Evolutionary conservation across 768 basidiomycete genomes (phyloP).

Genomic region (Mycena metata): DNA sequence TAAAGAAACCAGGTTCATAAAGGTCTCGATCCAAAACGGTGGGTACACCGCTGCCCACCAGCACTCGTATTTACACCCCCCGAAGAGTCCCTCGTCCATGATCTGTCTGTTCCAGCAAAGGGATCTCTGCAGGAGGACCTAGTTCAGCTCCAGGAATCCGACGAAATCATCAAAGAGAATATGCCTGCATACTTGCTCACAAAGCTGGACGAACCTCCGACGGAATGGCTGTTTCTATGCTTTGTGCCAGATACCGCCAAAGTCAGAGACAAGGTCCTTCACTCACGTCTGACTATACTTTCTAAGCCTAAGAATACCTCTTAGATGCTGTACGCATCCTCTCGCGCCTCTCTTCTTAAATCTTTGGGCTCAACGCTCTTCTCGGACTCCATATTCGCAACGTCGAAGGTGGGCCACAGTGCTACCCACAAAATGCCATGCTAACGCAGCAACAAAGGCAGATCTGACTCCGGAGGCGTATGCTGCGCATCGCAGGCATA

Average conservation of each 20-base stretch:
- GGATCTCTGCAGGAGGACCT: slow-evolving; percentile 77
- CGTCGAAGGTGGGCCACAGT: slow-evolving; percentile 47
- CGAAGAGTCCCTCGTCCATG: slow-evolving; percentile 78
- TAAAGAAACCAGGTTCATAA: slow-evolving; percentile 75
- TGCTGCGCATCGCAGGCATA: slow-evolving; percentile 76
- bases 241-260: slow-evolving; percentile 89
- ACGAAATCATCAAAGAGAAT: slow-evolving; percentile 65
- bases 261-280: slow-evolving; percentile 82
- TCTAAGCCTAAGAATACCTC: slow-evolving; percentile 15
- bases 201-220: slow-evolving; percentile 68
- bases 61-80: slow-evolving; percentile 34
- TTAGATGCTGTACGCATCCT: slow-evolving; percentile 92
- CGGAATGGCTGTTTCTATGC: slow-evolving; percentile 80
- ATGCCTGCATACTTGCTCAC: slow-evolving; percentile 83
- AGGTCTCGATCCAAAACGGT: slow-evolving; percentile 85
- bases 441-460: slow-evolving; percentile 50
- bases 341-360: slow-evolving; percentile 76
- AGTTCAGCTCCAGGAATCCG: slow-evolving; percentile 60
- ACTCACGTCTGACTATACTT: slow-evolving; percentile 8
- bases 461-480: slow-evolving; percentile 81
- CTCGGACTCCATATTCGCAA: slow-evolving; percentile 83
- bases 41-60: slow-evolving; percentile 42
- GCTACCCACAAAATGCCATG: too few species aligned
- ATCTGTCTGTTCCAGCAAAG: slow-evolving; percentile 60
- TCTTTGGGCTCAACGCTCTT: slow-evolving; percentile 82